These are phyloP conservation scores for Centaurea solstitialis DNA, from an alignment of 129 eudicot genomes.

Conservation along the genomic window DNA sequence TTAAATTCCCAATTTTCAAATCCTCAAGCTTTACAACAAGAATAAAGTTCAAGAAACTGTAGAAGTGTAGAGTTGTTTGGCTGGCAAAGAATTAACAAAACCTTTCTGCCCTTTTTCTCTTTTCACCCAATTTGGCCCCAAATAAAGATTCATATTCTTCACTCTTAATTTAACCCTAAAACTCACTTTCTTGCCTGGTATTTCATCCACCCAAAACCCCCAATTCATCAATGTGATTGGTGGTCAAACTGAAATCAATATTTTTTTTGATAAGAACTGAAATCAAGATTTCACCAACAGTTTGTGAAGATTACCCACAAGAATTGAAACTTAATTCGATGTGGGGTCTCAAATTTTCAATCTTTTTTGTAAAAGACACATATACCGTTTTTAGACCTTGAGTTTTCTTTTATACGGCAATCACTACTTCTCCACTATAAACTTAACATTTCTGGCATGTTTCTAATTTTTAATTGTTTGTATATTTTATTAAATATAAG, in stretches of 20 bases:
- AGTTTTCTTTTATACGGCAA: background rate
- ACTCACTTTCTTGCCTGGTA: slow-evolving; percentile 13
- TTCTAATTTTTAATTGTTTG: background rate
- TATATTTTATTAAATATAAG: too few species aligned
- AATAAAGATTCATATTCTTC: slow-evolving; percentile 32
- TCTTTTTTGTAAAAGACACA: slow-evolving; percentile 6
- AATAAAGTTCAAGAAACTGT: slow-evolving; percentile 37
- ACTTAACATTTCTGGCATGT: background rate
- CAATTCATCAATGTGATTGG: slow-evolving; percentile 27
- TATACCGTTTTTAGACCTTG: too few species aligned
- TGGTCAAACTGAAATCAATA: slow-evolving; percentile 6
- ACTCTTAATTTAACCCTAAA: slow-evolving; percentile 21
- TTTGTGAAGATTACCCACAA: background rate
- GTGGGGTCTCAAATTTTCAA: slow-evolving; percentile 24
- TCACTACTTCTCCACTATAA: background rate
- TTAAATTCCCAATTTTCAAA: slow-evolving; percentile 25
- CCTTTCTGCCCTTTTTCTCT: slow-evolving; percentile 12
- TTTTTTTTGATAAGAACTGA: too few species aligned
- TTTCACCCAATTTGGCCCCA: slow-evolving; percentile 20
- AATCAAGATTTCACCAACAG: slow-evolving; percentile 3
- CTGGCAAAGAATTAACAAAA: slow-evolving; percentile 37
- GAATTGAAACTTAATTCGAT: background rate
- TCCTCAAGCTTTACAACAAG: slow-evolving; percentile 33
- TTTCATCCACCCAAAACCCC: slow-evolving; percentile 21
- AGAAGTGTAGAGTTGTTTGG: slow-evolving; percentile 23